phyloP scores from a whole-genome alignment of 371 early-diverging fungal species.

The Entomophthora muscae region DNA sequence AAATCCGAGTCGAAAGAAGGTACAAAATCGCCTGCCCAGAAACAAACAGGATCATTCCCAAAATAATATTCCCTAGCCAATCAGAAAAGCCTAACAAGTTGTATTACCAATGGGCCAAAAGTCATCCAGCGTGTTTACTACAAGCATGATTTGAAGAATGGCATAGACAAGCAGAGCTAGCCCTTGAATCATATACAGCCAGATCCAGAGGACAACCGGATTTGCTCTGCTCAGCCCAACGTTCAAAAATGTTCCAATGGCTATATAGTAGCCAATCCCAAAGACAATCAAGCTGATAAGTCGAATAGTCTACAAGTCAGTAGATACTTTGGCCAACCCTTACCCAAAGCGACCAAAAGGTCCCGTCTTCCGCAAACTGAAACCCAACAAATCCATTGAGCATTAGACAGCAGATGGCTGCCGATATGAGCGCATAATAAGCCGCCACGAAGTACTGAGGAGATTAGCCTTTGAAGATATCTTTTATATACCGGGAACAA shows the following conservation, averaged over 20 bases:
- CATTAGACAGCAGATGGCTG: slow-evolving; percentile 62
- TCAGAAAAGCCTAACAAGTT: slow-evolving; percentile 13
- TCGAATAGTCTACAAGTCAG: slow-evolving; percentile 39
- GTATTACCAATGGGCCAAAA: slow-evolving; percentile 76
- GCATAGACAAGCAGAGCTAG: slow-evolving; percentile 51
- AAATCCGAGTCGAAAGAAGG: slow-evolving; percentile 42
- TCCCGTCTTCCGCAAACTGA: slow-evolving; percentile 87
- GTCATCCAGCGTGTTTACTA: slow-evolving; percentile 70
- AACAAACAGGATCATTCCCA: slow-evolving; percentile 56
- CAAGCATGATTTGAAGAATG: slow-evolving; percentile 60
- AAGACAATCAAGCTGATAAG: slow-evolving; percentile 43
- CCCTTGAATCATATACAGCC: slow-evolving; percentile 54
- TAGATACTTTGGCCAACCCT: slow-evolving; percentile 7
- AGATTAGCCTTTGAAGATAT: too few species aligned
- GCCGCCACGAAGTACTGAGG: slow-evolving; percentile 56
- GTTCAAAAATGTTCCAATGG: slow-evolving; percentile 55
- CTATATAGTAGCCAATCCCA: slow-evolving; percentile 36
- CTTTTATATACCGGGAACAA: slow-evolving; percentile 55
- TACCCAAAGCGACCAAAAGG: slow-evolving; percentile 37
- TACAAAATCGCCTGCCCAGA: slow-evolving; percentile 50
- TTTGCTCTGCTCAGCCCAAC: slow-evolving; percentile 32
- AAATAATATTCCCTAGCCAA: slow-evolving; percentile 37
- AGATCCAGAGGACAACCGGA: slow-evolving; percentile 48
- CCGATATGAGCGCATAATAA: slow-evolving; percentile 48
- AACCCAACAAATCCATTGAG: slow-evolving; percentile 81